A percentile compares a stretch with the other conserved stretches of the same genome.
Evolutionary conservation across 2,329 filamentous ascomycete species (phyloP).

Genomic region (Trichoderma koningiopsis): DNA sequence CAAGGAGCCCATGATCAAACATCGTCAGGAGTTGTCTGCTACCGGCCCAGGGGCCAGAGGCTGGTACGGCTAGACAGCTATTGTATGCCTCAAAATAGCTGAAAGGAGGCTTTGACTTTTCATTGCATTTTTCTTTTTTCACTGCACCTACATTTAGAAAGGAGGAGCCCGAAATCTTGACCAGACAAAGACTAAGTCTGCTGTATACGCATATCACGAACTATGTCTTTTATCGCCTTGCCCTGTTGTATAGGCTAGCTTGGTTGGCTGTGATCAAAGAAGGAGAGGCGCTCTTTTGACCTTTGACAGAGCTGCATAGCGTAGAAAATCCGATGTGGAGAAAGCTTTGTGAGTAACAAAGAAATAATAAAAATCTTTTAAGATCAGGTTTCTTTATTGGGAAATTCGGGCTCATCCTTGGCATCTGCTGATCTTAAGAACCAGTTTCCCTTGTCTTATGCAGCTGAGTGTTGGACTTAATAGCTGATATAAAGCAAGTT

Average conservation of each 20-base stretch:
- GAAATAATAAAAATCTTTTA: not conserved
- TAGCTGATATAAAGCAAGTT: not conserved
- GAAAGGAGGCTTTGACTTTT: not conserved
- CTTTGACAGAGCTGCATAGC: not conserved
- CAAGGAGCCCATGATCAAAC: slow-evolving; percentile 78
- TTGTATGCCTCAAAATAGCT: not conserved
- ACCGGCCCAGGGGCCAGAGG: slow-evolving; percentile 58
- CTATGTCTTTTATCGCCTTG: not conserved
- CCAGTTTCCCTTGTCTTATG: not conserved
- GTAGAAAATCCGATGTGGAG: not conserved
- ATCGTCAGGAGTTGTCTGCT: slow-evolving; percentile 64
- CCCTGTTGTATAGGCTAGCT: not conserved
- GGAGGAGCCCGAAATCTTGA: not conserved
- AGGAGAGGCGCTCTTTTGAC: not conserved
- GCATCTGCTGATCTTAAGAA: not conserved
- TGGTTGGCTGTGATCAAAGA: not conserved
- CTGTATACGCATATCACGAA: not conserved
- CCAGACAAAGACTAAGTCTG: not conserved
- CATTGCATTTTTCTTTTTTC: too few relatives aligned
- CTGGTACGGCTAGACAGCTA: slow-evolving; percentile 62
- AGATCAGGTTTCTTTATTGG: not conserved
- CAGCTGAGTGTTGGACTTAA: not conserved
- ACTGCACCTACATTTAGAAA: not conserved
- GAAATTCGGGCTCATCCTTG: not conserved
- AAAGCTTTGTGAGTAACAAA: not conserved